Base-by-base conservation (phyloP, 164 flowering plant genomes). In the Saururus chinensis region DNA sequence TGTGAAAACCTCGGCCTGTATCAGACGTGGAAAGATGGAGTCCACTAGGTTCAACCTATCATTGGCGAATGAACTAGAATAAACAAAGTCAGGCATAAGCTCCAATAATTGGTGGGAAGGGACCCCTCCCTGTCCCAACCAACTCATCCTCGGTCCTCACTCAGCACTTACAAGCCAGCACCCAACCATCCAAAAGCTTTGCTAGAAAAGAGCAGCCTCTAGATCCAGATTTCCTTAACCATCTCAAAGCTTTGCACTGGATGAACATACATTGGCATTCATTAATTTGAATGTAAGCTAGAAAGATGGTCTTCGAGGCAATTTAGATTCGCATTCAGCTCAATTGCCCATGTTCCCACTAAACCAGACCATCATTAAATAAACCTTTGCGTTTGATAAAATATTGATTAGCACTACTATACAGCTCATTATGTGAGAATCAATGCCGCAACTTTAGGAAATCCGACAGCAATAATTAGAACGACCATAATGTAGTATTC, bases 11-110 rank as follows among this genome's bases (percentile, higher is more conserved):
- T 68, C 48, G 65, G 60, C 66, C 56, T 62, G 64, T 65, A 69
- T 80, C 70, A 68, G 56, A 75, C 79, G 87, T 87, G 87, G 75
- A 84, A 87, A 84, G 86, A 76, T 67, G 75, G 57, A 56, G 66
- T 71, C 82, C 85, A 77, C 85, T 77, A 60, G 72, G 71, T 71
- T 57, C 40, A 63, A 48, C 66, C 80, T 82, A 82, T 84, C 75
- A 79, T 84, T 80, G 80, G 70, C 70, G 64, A 70, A 74, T 37
- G 56, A 70, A 83, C 71, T 70, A 48, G 71, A 71, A 65, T 76
- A 74, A 74, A 71, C 78, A 63, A 75, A 61, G 64, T 53, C 54
- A 20, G 60, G 53, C 17, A 9, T n/a, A 61, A 57, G 62, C 73
- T 65, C 69, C 86, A 83, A 86, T 83, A 69, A 86, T 86, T 83